Base-by-base conservation (phyloP, 306 rosid species). In the Amphicarpaea edgeworthii region DNA sequence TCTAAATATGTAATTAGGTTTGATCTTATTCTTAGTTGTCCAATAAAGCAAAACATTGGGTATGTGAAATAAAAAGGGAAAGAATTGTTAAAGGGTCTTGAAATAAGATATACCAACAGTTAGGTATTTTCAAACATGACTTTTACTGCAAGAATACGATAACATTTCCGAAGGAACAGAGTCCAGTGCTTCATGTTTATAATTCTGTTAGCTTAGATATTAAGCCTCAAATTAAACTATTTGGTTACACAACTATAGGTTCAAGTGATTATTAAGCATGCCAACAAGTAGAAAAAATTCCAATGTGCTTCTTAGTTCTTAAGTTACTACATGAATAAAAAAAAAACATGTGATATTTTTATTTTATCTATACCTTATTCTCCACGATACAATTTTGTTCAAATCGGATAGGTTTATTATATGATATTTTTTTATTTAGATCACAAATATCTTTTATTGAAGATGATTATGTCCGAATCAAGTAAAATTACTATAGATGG, bases 111-210 rank as follows among this genome's bases (percentile, higher is more conserved):
- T 51, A 17, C 24, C n/a, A 50, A 3, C 6, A 17, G 68, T 23
- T 43, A 57, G 65, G 15, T 49, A 12, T 58, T 12, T 40, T 82
- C 58, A 3, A 12, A 10, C 21, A 57, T 77, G 45, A 72, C 85
- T 77, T 57, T 55, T 4, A 72, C 61, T 26, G 61, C 68, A 82
- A 77, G 72, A 46, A 72, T 49, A 38, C 53, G 76, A 19, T 58
- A 12, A 57, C 11, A 7, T 7, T 19, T 59, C 24, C 3, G 45
- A 20, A 62, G 61, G 59, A 60, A 59, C 26, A 11, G 43, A 24
- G 50, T 74, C 67, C 40, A 68, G 1, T 17, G n/a, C 6, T 3
- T 20, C 5, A 63, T 38, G 26, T 38, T 66, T 20, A 19, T 51
- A 51, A 7, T 19, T 51, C 4, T 51, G 24, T 7, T 50, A 19